Base-by-base conservation (phyloP, 371 early-diverging fungal genomes). In the Syncephalastrum sp. region DNA sequence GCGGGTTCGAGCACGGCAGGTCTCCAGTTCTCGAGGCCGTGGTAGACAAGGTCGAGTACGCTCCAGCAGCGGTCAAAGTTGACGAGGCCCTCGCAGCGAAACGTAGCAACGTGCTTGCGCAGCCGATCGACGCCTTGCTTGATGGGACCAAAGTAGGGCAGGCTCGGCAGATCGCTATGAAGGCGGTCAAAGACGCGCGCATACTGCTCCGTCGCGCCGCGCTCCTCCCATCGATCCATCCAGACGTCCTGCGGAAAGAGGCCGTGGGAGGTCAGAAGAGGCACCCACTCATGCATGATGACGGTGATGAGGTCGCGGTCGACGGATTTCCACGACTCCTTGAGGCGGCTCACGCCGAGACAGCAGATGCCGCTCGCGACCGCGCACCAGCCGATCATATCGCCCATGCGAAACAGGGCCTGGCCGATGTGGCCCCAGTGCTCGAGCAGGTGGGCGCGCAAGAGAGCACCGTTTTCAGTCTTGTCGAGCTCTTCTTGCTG, bases 371-470 rank as follows among this genome's bases (percentile, higher is more conserved):
- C 91, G 53, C 81, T 79, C 5, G 91, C 90, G 27, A 92, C 81
- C 1, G 91, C 88, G 33, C 85, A 75, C 85, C 89, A 92, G 16
- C 87, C 81, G 1, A 83, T 77, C 66, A 87, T 83, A 53, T 92
- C 92, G 21, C 89, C 87, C 16, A 89, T 57, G 1, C 59, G 45
- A 0, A 83, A 63, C 44, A 87, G 66, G 25, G 70, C 62, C 7
- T 75, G 67, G 14, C 89, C 92, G 3, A 89, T 81, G 15, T 69
- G 74, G 45, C 91, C 87, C 92, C 92, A 92, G 56, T 90, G 91
- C 49, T 77, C 81, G 29, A 92, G 59, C 19, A 91, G 60, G 33
- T 72, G 71, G 17, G 87, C 82, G 29, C 92, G 75, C 23, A 65
- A 14, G 3, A 71, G 4, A 0, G 52, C 55, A 7, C 57, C 50